Evolutionary conservation across 1,284 basidiomycete genomes (phyloP).

Genomic region (Rhodotorula sp.): DNA sequence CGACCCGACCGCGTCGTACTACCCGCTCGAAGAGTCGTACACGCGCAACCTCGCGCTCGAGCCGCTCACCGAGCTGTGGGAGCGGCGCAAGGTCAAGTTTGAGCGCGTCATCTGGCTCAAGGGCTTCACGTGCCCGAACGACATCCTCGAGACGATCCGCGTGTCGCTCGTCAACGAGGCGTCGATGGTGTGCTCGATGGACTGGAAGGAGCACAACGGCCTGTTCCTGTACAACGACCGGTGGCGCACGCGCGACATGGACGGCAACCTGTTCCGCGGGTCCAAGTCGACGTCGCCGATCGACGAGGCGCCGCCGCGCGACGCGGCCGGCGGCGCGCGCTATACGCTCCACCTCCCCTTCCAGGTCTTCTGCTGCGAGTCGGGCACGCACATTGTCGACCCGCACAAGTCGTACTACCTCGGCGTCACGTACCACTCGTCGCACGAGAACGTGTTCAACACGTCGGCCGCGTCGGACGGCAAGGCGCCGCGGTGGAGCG

Average conservation of each 20-base stretch:
- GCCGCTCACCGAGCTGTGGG: constrained; percentile 77
- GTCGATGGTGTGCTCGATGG: constrained; percentile 96
- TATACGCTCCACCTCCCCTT: constrained; percentile 89
- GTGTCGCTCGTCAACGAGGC: constrained; percentile 85
- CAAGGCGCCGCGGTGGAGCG: constrained; percentile 55
- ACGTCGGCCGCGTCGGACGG: constrained; percentile 63
- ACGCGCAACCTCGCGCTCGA: constrained; percentile 87
- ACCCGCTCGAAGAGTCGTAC: constrained; percentile 88
- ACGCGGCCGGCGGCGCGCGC: constrained; percentile 71
- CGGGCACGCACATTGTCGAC: constrained; percentile 90
- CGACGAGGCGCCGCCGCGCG: constrained; percentile 86
- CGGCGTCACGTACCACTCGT: constrained; percentile 77
- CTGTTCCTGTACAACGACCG: constrained; percentile 96
- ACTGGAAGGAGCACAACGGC: constrained; percentile 94
- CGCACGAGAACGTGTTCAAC: constrained; percentile 59
- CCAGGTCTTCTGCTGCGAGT: constrained; percentile 96
- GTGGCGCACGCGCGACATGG: constrained; percentile 93
- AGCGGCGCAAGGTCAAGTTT: constrained; percentile 76
- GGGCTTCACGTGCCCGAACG: constrained; percentile 94
- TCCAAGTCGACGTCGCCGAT: constrained; percentile 86
- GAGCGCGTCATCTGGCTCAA: constrained; percentile 91
- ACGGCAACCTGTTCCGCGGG: constrained; percentile 91
- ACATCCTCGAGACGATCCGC: constrained; percentile 88
- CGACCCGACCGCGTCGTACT: constrained; percentile 81
- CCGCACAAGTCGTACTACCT: constrained; percentile 89